Percentiles rank a stretch among this genome's conserved stretches.
Conservation (phyloP, 2,329 filamentous ascomycete species). For the Colletotrichum plurivorum region DNA sequence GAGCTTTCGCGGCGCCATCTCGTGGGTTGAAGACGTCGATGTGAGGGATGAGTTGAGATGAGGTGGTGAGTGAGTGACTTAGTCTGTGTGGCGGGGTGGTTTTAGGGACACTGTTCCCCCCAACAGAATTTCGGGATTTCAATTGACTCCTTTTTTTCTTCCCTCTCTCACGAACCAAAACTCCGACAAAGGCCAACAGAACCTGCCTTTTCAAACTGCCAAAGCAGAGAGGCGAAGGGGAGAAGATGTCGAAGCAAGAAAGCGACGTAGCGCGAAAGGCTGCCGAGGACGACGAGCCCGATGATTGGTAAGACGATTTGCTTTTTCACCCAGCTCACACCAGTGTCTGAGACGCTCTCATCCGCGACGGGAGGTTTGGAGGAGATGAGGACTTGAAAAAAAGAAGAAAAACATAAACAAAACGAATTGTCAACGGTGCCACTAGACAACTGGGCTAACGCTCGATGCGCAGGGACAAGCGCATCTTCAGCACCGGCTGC, state of each 20-base stretch:
- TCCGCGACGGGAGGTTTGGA: not conserved
- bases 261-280: conserved; percentile 56
- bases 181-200: not conserved
- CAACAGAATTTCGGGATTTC: conserved; percentile 15
- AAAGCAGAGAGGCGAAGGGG: not conserved
- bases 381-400: not conserved
- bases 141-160: conserved; percentile 17
- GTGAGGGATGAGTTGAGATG: conserved; percentile 16
- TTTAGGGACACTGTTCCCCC: conserved; percentile 30
- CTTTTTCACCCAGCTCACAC: not conserved
- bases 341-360: not conserved
- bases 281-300: conserved; percentile 84
- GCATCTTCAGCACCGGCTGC: conserved; percentile 97
- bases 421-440: not conserved
- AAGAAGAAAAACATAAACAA: not conserved
- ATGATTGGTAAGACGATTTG: conserved; percentile 81
- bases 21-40: conserved; percentile 36
- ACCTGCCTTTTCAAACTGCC: too few species aligned
- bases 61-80: conserved; percentile 13
- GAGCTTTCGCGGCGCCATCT: conserved; percentile 81
- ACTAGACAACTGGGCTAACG: not conserved
- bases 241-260: conserved; percentile 69
- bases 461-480: conserved; percentile 82
- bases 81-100: conserved; percentile 14
- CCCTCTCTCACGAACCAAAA: conserved; percentile 7